phyloP scores from a whole-genome alignment of 495 filamentous ascomycete species.

The Penicillium roqueforti region DNA sequence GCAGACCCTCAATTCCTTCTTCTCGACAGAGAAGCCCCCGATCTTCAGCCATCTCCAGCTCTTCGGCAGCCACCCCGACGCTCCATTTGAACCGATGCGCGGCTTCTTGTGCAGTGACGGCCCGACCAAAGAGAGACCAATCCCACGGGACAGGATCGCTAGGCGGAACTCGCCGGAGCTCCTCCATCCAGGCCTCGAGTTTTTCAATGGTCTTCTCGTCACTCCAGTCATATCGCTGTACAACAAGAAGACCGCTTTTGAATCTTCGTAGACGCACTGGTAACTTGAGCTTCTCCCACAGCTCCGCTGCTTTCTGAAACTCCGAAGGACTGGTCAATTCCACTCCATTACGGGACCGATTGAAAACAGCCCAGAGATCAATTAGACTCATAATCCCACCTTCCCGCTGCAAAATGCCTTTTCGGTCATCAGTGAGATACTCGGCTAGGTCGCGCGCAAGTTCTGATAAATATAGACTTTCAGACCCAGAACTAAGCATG shows the following conservation, averaged over 20 bases:
- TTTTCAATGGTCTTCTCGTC: constrained; percentile 84
- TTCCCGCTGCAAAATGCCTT: constrained; percentile 74
- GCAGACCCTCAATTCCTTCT: constrained; percentile 74
- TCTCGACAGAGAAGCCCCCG: constrained; percentile 78
- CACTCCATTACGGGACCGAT: constrained; percentile 89
- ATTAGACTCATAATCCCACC: constrained; percentile 94
- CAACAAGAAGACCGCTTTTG: constrained; percentile 86
- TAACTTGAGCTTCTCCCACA: constrained; percentile 86
- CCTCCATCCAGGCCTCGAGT: constrained; percentile 70
- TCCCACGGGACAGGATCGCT: constrained; percentile 67
- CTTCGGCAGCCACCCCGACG: constrained; percentile 93
- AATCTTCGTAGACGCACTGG: constrained; percentile 85
- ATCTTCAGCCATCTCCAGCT: constrained; percentile 95
- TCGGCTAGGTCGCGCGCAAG: constrained; percentile 87
- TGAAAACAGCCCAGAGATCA: constrained; percentile 96
- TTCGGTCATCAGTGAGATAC: constrained; percentile 85
- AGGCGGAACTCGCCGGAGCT: constrained; percentile 62
- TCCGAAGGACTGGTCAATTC: constrained; percentile 90
- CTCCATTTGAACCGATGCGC: constrained; percentile 96
- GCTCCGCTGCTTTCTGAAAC: constrained; percentile 79
- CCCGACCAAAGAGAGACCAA: constrained; percentile 70
- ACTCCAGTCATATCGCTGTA: constrained; percentile 81
- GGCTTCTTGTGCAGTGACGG: constrained; percentile 83
- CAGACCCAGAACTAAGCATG: constrained; percentile 62
- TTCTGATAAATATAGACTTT: constrained; percentile 65